Evolutionary conservation across 2,329 filamentous ascomycete species (phyloP).

Genomic region (Lomentospora prolificans): DNA sequence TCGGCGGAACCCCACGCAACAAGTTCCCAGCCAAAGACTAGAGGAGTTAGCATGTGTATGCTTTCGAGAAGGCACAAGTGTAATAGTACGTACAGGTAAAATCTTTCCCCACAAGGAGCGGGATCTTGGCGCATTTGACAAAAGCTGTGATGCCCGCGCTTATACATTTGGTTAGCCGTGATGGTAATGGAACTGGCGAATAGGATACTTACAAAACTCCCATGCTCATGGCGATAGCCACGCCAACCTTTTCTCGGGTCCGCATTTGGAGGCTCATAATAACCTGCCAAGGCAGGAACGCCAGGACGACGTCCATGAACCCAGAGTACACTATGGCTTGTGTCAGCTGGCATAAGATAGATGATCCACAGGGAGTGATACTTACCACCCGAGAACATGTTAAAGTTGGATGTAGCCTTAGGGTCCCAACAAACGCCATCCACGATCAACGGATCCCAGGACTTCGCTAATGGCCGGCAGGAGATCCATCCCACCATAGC

Average conservation of each 20-base stretch:
- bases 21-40: constrained; percentile 9
- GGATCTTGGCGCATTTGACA: constrained; percentile 19
- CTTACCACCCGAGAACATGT: constrained; percentile 11
- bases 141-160: constrained; percentile 23
- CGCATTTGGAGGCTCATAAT: constrained; percentile 29
- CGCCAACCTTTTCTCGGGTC: constrained; percentile 28
- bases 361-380: constrained; percentile 5
- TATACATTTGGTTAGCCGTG: neutral
- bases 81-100: neutral
- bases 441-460: neutral
- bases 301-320: constrained; percentile 27
- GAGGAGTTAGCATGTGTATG: constrained; percentile 8
- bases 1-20: constrained; percentile 14
- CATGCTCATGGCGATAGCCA: constrained; percentile 31
- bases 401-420: neutral
- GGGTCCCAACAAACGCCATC: neutral
- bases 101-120: neutral
- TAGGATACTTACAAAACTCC: constrained; percentile 25
- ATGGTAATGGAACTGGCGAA: neutral
- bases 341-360: constrained; percentile 5
- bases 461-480: constrained; percentile 1
- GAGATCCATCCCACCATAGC: constrained; percentile 1
- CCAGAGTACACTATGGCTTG: constrained; percentile 20
- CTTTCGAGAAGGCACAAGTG: neutral
- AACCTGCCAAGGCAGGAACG: constrained; percentile 29